A percentile compares a stretch with the other conserved stretches of the same genome.
These are phyloP conservation scores for Pseudocercospora musae DNA, from an alignment of 2,329 filamentous ascomycete genomes.

Conservation along the genomic window DNA sequence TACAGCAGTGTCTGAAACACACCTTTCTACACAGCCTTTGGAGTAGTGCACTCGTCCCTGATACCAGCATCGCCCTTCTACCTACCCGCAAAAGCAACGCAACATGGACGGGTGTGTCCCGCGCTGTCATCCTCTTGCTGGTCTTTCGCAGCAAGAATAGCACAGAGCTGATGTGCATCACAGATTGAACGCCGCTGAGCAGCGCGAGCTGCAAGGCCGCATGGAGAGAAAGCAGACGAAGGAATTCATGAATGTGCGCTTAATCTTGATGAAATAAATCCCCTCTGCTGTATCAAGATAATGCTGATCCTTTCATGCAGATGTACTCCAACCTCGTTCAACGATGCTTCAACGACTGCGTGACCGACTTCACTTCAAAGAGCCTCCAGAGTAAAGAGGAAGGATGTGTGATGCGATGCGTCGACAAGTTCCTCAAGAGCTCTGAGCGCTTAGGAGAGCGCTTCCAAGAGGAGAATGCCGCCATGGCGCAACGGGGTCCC, in stretches of 20 bases:
- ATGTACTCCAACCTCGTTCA: constrained; percentile 74
- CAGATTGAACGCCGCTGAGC: constrained; percentile 73
- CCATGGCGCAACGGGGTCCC: constrained; percentile 58
- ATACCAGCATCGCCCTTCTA: neutral
- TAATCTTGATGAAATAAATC: constrained; percentile 22
- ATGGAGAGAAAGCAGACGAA: constrained; percentile 99
- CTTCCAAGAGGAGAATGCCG: constrained; percentile 72
- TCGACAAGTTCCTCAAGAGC: constrained; percentile 92
- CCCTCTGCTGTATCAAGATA: neutral
- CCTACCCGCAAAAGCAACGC: neutral
- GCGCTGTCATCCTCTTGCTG: constrained; percentile 4
- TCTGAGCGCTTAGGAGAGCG: constrained; percentile 86
- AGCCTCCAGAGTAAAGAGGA: constrained; percentile 83
- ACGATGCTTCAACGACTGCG: constrained; percentile 93
- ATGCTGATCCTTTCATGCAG: constrained; percentile 36
- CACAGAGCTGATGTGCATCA: constrained; percentile 7
- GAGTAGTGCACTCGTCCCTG: neutral
- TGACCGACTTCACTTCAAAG: constrained; percentile 98
- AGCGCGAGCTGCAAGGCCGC: constrained; percentile 87
- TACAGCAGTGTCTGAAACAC: constrained; percentile 9
- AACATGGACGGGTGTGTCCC: constrained; percentile 30
- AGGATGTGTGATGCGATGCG: constrained; percentile 89
- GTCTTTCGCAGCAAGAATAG: constrained; percentile 8
- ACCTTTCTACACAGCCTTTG: neutral
- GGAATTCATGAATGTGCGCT: constrained; percentile 93